A percentile compares a stretch with the other conserved stretches of the same genome.
These are phyloP conservation scores for Pezicula neosporulosa DNA, from an alignment of 2,329 filamentous ascomycete species.

Conservation along the genomic window DNA sequence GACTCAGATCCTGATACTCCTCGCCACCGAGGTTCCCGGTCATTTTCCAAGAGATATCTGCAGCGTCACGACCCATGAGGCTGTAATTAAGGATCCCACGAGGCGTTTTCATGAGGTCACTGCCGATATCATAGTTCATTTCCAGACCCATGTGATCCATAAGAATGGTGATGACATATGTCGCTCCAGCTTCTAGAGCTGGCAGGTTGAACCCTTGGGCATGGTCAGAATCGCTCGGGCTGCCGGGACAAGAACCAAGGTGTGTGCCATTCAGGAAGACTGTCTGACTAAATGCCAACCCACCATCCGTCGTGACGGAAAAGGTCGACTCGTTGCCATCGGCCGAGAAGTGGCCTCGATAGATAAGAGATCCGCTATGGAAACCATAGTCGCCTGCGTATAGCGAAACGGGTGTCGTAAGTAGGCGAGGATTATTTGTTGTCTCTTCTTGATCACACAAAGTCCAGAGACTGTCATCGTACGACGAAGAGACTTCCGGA, in stretches of 20 bases:
- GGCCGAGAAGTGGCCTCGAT: conserved; percentile 64
- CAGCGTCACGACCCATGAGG: conserved; percentile 38
- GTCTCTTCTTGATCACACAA: neutral
- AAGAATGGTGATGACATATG: conserved; percentile 64
- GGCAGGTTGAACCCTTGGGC: neutral
- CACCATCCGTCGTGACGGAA: conserved; percentile 57
- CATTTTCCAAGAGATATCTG: conserved; percentile 59
- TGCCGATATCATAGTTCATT: conserved; percentile 56
- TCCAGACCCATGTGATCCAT: conserved; percentile 71
- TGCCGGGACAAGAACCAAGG: conserved; percentile 58
- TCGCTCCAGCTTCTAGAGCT: conserved; percentile 48
- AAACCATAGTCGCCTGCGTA: conserved; percentile 71
- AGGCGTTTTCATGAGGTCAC: conserved; percentile 55
- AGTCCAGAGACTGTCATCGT: neutral
- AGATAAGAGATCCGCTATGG: conserved; percentile 62
- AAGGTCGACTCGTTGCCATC: conserved; percentile 55
- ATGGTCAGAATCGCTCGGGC: too few relatives aligned
- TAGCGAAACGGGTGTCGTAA: conserved; percentile 64
- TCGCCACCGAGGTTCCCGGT: conserved; percentile 66
- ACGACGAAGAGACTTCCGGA: neutral
- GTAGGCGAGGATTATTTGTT: conserved; percentile 1
- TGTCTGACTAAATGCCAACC: conserved; percentile 60
- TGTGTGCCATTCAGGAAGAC: conserved; percentile 60
- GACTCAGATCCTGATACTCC: conserved; percentile 50
- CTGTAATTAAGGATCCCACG: conserved; percentile 57